Conservation (phyloP, 2,329 filamentous ascomycete genomes). For the Cladobotryum mycophilum region DNA sequence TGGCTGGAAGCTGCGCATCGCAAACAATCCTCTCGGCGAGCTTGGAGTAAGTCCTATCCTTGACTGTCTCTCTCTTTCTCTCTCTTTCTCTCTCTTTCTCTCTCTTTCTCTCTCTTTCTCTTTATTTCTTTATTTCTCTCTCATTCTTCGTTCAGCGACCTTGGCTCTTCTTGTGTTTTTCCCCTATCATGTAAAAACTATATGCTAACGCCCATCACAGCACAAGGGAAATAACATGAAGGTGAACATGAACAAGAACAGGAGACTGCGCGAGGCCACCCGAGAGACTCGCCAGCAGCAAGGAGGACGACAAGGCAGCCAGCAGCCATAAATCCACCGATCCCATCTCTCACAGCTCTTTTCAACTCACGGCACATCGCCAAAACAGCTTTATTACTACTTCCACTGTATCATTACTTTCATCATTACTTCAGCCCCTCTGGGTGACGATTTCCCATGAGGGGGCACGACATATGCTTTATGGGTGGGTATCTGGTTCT, state of each 20-base stretch:
- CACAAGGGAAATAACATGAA: slow-evolving; percentile 20
- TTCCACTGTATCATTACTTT: neutral
- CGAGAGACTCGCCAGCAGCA: neutral
- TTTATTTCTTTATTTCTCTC: neutral
- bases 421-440: too few species aligned
- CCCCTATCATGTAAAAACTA: neutral
- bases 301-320: neutral
- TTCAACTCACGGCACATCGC: neutral
- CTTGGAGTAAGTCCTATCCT: slow-evolving; percentile 13
- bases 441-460: too few species aligned
- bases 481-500: too few species aligned
- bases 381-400: neutral
- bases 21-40: slow-evolving; percentile 21
- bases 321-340: neutral
- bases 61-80: neutral
- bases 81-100: neutral
- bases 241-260: slow-evolving; percentile 19
- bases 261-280: slow-evolving; percentile 10
- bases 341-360: too few species aligned
- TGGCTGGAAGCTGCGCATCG: slow-evolving; percentile 20
- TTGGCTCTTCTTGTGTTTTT: too few species aligned
- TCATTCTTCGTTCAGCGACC: too few species aligned
- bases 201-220: neutral
- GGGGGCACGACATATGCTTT: too few species aligned
- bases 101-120: neutral